Evolutionary conservation across 768 basidiomycete species (phyloP).

Genomic region (Boletus rufocinnamomeus): DNA sequence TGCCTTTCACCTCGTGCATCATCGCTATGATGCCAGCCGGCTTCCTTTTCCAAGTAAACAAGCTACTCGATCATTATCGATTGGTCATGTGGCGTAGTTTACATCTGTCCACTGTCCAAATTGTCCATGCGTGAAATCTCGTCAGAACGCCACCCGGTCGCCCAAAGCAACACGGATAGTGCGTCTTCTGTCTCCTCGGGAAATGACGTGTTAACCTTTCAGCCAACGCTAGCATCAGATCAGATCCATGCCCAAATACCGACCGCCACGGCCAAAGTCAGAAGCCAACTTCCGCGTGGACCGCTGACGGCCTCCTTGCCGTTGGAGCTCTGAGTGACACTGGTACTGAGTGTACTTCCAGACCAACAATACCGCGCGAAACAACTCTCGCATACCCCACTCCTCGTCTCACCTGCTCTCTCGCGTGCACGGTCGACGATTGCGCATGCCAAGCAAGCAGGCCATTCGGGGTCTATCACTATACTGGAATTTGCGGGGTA

Average conservation of each 20-base stretch:
- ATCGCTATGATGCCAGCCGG: neutral
- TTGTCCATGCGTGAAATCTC: conserved; percentile 6
- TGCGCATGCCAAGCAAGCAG: conserved; percentile 53
- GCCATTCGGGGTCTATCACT: conserved; percentile 44
- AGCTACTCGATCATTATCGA: conserved; percentile 5
- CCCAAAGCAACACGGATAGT: neutral
- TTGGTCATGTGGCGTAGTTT: conserved; percentile 19
- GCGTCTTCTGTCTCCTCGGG: conserved; percentile 15
- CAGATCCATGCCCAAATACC: conserved; percentile 15
- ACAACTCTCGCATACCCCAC: conserved; percentile 35
- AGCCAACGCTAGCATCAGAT: conserved; percentile 8
- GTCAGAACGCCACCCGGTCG: conserved; percentile 19
- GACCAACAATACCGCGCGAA: conserved; percentile 37
- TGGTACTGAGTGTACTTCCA: conserved; percentile 5
- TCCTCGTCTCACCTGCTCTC: conserved; percentile 26
- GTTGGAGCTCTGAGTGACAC: neutral
- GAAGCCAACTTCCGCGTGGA: conserved; percentile 1
- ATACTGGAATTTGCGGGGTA: conserved; percentile 29
- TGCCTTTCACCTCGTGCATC: conserved; percentile 4
- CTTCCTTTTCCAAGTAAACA: conserved; percentile 13
- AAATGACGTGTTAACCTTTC: conserved; percentile 9
- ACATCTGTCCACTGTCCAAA: conserved; percentile 11
- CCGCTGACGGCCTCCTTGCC: neutral
- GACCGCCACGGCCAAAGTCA: conserved; percentile 16
- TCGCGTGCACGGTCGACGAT: conserved; percentile 48